phyloP scores from a whole-genome alignment of 129 eudicot genomes.

The Flaveria robusta region DNA sequence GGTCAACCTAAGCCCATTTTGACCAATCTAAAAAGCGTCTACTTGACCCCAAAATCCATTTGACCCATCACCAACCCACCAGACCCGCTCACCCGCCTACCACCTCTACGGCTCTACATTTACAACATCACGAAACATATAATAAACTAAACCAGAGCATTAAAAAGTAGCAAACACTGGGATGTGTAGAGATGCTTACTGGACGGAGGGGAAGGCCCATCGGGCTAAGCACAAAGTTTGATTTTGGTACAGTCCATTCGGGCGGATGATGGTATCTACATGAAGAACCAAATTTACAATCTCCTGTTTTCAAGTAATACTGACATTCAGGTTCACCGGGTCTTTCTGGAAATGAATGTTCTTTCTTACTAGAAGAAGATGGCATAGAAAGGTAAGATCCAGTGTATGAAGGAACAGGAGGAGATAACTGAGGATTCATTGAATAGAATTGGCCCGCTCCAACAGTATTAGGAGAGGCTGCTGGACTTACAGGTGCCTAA shows the following conservation, averaged over 20 bases:
- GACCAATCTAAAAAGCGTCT: too few relatives aligned
- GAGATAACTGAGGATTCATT: conserved; percentile 63
- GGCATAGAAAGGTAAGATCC: conserved; percentile 63
- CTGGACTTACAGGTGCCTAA: conserved; percentile 64
- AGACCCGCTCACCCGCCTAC: too few relatives aligned
- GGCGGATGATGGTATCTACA: conserved; percentile 92
- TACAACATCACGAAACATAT: too few relatives aligned
- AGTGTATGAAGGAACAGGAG: conserved; percentile 61
- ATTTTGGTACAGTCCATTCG: conserved; percentile 54
- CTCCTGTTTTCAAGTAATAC: conserved; percentile 79
- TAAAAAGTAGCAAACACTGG: background rate
- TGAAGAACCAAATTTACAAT: conserved; percentile 83
- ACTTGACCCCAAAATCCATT: too few relatives aligned
- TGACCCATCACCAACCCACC: too few relatives aligned
- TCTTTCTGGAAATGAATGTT: conserved; percentile 71
- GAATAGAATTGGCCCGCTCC: conserved; percentile 68
- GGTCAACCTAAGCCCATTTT: too few relatives aligned
- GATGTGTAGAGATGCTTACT: conserved; percentile 45
- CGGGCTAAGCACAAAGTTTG: conserved; percentile 62
- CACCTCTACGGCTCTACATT: too few relatives aligned
- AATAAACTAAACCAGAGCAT: background rate
- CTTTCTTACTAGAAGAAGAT: conserved; percentile 60
- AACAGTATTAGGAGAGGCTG: conserved; percentile 47
- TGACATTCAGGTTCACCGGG: conserved; percentile 97
- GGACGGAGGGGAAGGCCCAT: conserved; percentile 95